Conservation (phyloP, 176 grass and related monocot genomes). For the Raddia guianensis region DNA sequence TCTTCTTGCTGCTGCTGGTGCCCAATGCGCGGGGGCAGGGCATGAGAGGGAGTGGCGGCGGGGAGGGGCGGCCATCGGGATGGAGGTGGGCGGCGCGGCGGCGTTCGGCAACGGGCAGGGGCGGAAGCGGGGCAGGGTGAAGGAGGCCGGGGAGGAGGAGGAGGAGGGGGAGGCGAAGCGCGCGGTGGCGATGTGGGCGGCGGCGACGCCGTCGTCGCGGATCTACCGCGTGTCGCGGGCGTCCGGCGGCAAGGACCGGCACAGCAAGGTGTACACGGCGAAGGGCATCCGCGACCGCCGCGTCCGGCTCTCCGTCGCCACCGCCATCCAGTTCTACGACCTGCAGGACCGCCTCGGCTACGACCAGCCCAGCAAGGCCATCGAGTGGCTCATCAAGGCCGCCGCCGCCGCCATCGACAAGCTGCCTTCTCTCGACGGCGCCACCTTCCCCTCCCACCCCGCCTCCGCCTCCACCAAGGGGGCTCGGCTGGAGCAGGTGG, state of each 20-base stretch:
- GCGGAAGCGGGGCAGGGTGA: conserved; percentile 33
- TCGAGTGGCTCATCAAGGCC: conserved; percentile 91
- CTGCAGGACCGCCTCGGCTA: conserved; percentile 79
- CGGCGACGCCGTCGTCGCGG: conserved; percentile 57
- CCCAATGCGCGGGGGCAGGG: conserved; percentile 37
- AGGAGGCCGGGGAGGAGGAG: neutral
- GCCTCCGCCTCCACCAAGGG: conserved; percentile 14
- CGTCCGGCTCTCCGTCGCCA: conserved; percentile 75
- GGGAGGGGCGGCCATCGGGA: conserved; percentile 13
- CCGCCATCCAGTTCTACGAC: conserved; percentile 95
- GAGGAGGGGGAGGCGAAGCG: conserved; percentile 27
- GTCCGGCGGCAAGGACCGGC: conserved; percentile 75
- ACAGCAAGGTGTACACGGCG: conserved; percentile 96
- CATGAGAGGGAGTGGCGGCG: conserved; percentile 5
- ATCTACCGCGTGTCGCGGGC: conserved; percentile 78
- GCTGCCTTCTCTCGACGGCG: conserved; percentile 55
- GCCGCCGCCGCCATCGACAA: conserved; percentile 74
- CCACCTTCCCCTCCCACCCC: conserved; percentile 45
- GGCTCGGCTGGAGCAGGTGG: neutral
- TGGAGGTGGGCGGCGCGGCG: conserved; percentile 33
- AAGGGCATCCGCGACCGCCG: conserved; percentile 87
- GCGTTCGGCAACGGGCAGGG: conserved; percentile 6
- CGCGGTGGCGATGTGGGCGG: conserved; percentile 28
- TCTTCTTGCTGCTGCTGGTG: too few species aligned
- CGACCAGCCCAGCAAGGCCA: conserved; percentile 88